A percentile compares a stretch with the other conserved stretches of the same genome.
Conservation (phyloP, 345 rosid species). For the Draba incana region DNA sequence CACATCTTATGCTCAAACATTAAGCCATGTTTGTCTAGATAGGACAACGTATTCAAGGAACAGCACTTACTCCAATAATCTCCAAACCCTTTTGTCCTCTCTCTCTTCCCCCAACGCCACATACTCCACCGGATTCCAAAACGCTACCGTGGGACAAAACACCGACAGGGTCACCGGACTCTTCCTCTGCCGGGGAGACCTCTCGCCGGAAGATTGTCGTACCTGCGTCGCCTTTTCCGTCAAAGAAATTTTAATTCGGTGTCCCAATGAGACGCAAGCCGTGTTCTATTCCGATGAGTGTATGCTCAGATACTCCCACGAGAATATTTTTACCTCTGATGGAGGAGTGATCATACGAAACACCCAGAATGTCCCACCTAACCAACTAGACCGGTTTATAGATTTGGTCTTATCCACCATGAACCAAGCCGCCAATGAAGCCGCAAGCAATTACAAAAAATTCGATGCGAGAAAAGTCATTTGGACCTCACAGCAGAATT, state of each 20-base stretch:
- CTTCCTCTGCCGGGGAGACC: constrained; percentile 47
- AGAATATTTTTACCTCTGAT: neutral
- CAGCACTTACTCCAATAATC: constrained; percentile 31
- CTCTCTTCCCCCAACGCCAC: constrained; percentile 15
- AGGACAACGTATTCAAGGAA: neutral
- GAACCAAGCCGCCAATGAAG: neutral
- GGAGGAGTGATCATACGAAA: neutral
- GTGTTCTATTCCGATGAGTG: constrained; percentile 42
- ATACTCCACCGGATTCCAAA: constrained; percentile 44
- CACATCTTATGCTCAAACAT: constrained; percentile 29
- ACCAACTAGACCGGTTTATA: neutral
- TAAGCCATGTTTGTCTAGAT: too few species aligned
- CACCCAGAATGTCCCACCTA: neutral
- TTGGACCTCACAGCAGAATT: neutral
- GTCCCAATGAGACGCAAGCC: constrained; percentile 36
- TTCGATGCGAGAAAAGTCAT: constrained; percentile 34
- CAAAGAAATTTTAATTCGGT: neutral
- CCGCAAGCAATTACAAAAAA: constrained; percentile 30
- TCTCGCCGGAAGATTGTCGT: constrained; percentile 32
- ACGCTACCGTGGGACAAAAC: constrained; percentile 9
- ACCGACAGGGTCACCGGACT: constrained; percentile 39
- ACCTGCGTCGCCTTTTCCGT: constrained; percentile 39
- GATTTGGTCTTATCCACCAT: constrained; percentile 13
- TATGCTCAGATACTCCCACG: constrained; percentile 44
- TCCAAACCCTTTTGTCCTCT: constrained; percentile 15